phyloP scores from a whole-genome alignment of 2,329 filamentous ascomycete species.

The Periconia sp. region DNA sequence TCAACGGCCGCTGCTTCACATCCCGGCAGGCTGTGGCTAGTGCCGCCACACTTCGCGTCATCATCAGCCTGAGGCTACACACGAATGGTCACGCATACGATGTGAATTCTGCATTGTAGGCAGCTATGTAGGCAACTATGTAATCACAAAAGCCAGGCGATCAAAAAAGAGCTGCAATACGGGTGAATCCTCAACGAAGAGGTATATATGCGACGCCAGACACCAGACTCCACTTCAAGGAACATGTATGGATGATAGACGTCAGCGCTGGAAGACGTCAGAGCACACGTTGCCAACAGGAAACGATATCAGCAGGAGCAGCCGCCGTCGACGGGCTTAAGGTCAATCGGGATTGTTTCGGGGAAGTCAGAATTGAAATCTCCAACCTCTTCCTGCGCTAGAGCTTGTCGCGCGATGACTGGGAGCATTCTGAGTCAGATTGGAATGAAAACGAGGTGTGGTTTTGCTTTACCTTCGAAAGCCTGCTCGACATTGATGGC shows the following conservation, averaged over 20 bases:
- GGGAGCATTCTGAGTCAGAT: conserved; percentile 4
- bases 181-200: conserved; percentile 7
- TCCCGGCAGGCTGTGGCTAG: too few relatives aligned
- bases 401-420: conserved; percentile 96
- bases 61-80: not conserved
- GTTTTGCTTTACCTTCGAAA: conserved; percentile 66
- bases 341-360: conserved; percentile 97
- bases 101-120: not conserved
- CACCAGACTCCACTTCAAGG: conserved; percentile 30
- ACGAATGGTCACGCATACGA: conserved; percentile 1
- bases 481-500: conserved; percentile 96
- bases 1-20: too few relatives aligned
- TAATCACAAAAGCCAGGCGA: not conserved
- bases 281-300: conserved; percentile 2
- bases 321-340: conserved; percentile 90
- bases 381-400: conserved; percentile 96
- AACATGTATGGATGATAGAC: conserved; percentile 8
- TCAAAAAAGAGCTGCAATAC: conserved; percentile 4
- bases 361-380: conserved; percentile 98
- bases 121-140: conserved; percentile 15
- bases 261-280: too few relatives aligned
- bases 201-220: conserved; percentile 31
- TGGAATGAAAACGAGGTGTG: not conserved
- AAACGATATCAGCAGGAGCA: conserved; percentile 74
- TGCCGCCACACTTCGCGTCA: not conserved